phyloP scores from a whole-genome alignment of 1,139 yeast genomes.

The Hansenula sp. region DNA sequence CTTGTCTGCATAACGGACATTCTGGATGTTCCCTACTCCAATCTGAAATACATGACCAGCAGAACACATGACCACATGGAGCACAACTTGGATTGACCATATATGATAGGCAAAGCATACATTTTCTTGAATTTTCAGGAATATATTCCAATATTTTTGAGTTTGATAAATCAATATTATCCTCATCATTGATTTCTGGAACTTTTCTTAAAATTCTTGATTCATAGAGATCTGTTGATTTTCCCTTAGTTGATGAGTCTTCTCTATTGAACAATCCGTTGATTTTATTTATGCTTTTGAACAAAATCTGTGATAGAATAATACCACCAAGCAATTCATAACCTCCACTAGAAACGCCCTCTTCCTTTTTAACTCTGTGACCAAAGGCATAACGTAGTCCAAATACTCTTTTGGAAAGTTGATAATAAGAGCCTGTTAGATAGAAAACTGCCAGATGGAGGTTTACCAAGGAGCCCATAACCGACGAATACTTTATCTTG shows the following conservation, averaged over 20 bases:
- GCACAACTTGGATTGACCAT: constrained; percentile 86
- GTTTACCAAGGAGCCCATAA: constrained; percentile 52
- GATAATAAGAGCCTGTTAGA: constrained; percentile 76
- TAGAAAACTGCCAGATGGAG: constrained; percentile 80
- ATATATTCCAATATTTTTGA: constrained; percentile 59
- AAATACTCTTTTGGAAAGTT: constrained; percentile 68
- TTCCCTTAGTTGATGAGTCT: constrained; percentile 3
- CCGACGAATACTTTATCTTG: constrained; percentile 32
- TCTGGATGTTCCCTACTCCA: constrained; percentile 90
- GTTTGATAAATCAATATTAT: constrained; percentile 52
- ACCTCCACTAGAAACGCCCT: constrained; percentile 43
- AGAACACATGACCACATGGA: constrained; percentile 87
- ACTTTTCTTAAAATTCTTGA: constrained; percentile 4
- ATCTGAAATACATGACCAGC: constrained; percentile 88
- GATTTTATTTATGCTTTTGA: constrained; percentile 32
- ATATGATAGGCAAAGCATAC: constrained; percentile 77
- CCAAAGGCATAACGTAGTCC: constrained; percentile 80
- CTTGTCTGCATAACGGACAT: constrained; percentile 88
- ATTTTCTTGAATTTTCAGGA: constrained; percentile 65
- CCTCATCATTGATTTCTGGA: constrained; percentile 3
- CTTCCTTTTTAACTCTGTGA: constrained; percentile 48
- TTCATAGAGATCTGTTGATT: constrained; percentile 12
- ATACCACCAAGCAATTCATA: constrained; percentile 78
- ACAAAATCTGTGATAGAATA: constrained; percentile 55
- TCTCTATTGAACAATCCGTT: constrained; percentile 5